Evolutionary conservation across 768 basidiomycete species (phyloP).

Genomic region (Clitopilus passeckerianus): DNA sequence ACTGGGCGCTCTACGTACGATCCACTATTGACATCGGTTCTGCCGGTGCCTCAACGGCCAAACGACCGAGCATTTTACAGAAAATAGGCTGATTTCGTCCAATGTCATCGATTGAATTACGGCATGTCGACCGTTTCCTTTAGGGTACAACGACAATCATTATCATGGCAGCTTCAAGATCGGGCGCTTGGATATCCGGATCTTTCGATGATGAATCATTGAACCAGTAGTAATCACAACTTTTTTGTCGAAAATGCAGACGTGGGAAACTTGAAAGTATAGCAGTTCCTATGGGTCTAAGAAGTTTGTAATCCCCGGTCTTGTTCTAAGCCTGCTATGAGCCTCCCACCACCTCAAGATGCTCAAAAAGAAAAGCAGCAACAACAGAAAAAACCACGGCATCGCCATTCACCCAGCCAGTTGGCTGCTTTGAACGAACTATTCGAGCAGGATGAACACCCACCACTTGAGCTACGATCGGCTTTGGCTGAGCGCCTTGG

Average conservation of each 20-base stretch:
- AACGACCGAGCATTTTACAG: background rate
- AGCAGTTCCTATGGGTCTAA: constrained; percentile 4
- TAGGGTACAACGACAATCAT: background rate
- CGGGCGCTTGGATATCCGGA: constrained; percentile 3
- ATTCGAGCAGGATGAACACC: constrained; percentile 74
- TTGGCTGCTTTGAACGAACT: constrained; percentile 74
- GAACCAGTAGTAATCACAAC: constrained; percentile 8
- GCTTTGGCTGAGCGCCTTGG: constrained; percentile 67
- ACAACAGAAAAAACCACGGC: constrained; percentile 70
- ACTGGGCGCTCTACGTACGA: background rate
- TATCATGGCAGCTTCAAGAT: background rate
- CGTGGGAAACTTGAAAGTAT: constrained; percentile 20
- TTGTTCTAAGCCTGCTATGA: constrained; percentile 18
- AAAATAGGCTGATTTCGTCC: too few species aligned
- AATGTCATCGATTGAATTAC: too few species aligned
- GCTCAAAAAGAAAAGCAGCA: constrained; percentile 22
- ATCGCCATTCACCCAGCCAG: constrained; percentile 70
- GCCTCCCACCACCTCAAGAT: constrained; percentile 13
- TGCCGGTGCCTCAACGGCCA: background rate
- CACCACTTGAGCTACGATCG: constrained; percentile 61
- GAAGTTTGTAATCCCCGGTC: constrained; percentile 16
- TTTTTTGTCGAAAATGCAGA: constrained; percentile 16
- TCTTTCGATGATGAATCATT: constrained; percentile 10
- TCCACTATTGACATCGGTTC: background rate
- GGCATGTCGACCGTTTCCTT: background rate